phyloP scores from a whole-genome alignment of 352 stramenopile species.

The Globisporangium barbulae region DNA sequence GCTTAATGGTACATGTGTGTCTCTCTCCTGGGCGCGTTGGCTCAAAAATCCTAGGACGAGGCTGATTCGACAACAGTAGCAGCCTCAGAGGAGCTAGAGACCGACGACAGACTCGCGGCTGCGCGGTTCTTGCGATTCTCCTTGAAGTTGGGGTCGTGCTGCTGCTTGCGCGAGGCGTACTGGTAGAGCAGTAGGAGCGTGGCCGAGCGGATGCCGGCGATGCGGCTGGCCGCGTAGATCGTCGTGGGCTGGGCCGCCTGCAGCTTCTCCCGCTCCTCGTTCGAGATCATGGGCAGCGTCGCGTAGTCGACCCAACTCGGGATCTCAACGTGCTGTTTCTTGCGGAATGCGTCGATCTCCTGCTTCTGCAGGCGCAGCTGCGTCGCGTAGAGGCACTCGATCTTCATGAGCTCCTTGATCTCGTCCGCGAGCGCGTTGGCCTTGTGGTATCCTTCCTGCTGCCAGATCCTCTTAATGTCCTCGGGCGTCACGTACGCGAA shows the following conservation, averaged over 20 bases:
- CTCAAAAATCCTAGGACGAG: not conserved
- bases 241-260: slow-evolving; percentile 80
- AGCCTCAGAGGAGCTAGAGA: not conserved
- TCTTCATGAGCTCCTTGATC: slow-evolving; percentile 64
- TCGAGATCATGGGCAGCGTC: slow-evolving; percentile 93
- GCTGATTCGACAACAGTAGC: not conserved
- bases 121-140: slow-evolving; percentile 25
- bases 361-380: slow-evolving; percentile 93
- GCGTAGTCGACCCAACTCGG: slow-evolving; percentile 92
- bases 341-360: slow-evolving; percentile 95
- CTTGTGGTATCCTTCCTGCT: slow-evolving; percentile 38
- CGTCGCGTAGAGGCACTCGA: slow-evolving; percentile 91
- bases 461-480: slow-evolving; percentile 65
- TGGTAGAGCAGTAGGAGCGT: slow-evolving; percentile 78
- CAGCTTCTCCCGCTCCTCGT: slow-evolving; percentile 95
- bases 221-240: slow-evolving; percentile 94
- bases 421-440: slow-evolving; percentile 41
- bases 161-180: slow-evolving; percentile 50
- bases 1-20: slow-evolving; percentile 4
- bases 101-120: slow-evolving; percentile 2
- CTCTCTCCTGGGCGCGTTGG: not conserved
- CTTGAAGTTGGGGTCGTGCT: slow-evolving; percentile 19
- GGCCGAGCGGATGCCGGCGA: slow-evolving; percentile 86
- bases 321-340: slow-evolving; percentile 92
- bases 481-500: slow-evolving; percentile 57